Evolutionary conservation across 805 yeast genomes (phyloP).

Genomic region (Isabelozyma heimii): DNA sequence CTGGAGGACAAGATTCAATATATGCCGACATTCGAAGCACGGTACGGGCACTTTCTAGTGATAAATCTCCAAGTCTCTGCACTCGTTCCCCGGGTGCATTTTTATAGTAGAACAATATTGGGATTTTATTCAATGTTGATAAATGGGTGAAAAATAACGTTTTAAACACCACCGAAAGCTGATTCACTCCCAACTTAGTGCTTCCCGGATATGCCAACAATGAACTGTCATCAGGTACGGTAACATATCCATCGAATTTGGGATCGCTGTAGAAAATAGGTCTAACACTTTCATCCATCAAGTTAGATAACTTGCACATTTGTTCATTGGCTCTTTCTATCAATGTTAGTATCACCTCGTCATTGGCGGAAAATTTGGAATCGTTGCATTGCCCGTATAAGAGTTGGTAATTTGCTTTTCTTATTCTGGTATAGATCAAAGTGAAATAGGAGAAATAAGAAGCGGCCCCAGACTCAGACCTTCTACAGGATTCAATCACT

Average conservation of each 20-base stretch:
- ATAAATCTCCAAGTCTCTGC: slow-evolving; percentile 13
- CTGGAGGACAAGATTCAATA: slow-evolving; percentile 3
- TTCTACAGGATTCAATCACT: slow-evolving; percentile 5
- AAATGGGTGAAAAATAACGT: slow-evolving; percentile 23
- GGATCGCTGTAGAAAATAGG: slow-evolving; percentile 14
- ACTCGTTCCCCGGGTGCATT: slow-evolving; percentile 8
- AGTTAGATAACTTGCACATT: slow-evolving; percentile 13
- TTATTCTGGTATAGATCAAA: slow-evolving; percentile 17
- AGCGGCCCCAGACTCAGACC: slow-evolving; percentile 1
- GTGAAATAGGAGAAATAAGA: slow-evolving; percentile 12
- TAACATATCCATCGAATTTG: slow-evolving; percentile 3
- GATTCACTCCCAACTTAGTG: not conserved
- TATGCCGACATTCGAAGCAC: slow-evolving; percentile 16
- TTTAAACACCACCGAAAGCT: slow-evolving; percentile 12
- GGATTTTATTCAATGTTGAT: slow-evolving; percentile 25
- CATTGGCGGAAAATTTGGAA: slow-evolving; percentile 1
- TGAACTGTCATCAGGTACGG: not conserved
- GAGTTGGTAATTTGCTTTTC: slow-evolving; percentile 17
- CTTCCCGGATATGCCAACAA: not conserved
- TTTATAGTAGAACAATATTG: slow-evolving; percentile 14
- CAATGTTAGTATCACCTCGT: slow-evolving; percentile 3
- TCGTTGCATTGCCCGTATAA: slow-evolving; percentile 21
- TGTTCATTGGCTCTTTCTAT: slow-evolving; percentile 16
- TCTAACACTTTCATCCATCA: slow-evolving; percentile 15
- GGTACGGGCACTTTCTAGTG: slow-evolving; percentile 27